Evolutionary conservation across 2,329 filamentous ascomycete genomes (phyloP), one percentile per base, ranked within the genome.

Genomic region (Tolypocladium sp.): DNA sequence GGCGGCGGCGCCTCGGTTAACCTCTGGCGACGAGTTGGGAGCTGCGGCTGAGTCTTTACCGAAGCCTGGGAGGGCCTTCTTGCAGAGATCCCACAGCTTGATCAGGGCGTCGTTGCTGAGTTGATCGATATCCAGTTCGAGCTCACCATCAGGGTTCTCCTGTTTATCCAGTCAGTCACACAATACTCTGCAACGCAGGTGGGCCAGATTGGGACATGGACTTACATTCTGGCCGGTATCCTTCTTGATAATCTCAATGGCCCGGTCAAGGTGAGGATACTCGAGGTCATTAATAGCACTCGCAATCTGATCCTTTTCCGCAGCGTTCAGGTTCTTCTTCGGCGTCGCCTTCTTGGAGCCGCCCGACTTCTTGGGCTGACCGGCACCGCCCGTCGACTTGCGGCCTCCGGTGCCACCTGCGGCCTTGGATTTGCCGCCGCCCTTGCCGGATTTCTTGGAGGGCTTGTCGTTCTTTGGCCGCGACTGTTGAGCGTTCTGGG

Each of bases 251-350:
- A 97, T 92, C 61, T 89, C 85, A 38, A 97, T 90, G 0, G 93
- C 91, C 65, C 86, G 85, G 56, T 87, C 83, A 68, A 96, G 88
- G 64, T 91, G 86, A n/a, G 81, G 79, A 56, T 89, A 88, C 22
- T 92, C 87, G 59, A 97, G 84, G 62, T 87, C 87, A 66, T 88
- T 89, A 63, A 96, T 94, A 17, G 90, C 89, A 60, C 88, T 87
- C 1, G 91, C 93, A 60, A 99, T 95, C 64, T 92, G 85, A 60
- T 94, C 91, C 78, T 97, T 97, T 75, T 99, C 92, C 4, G 88
- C 81, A 60, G 85, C 87, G 52, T 91, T 85, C 68, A 90, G 83
- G 58, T 82, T 82, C 68, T 73, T 77, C 67, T 76, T 77, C 7
- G 69, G 58, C 0, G 73, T 68, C 4, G 74, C 67, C 67, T 82